Evolutionary conservation across 495 filamentous ascomycete species (phyloP).

Genomic region (Oidiodendron maius): DNA sequence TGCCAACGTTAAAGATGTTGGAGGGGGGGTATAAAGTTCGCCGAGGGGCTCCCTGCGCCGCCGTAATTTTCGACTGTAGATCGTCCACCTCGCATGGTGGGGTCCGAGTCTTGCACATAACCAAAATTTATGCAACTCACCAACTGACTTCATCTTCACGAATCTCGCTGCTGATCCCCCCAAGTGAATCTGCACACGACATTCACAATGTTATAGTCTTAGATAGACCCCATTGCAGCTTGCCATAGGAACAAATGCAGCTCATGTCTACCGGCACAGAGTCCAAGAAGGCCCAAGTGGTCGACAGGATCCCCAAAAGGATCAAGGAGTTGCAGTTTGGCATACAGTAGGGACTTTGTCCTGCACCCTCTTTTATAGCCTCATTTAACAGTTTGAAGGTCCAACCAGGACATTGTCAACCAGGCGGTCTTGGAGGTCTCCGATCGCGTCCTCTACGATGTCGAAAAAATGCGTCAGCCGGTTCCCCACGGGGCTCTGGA

Average conservation of each 20-base stretch:
- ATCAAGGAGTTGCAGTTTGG: slow-evolving; percentile 94
- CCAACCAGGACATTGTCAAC: slow-evolving; percentile 86
- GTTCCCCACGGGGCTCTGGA: slow-evolving; percentile 82
- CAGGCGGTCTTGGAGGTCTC: slow-evolving; percentile 91
- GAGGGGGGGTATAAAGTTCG: too few species aligned
- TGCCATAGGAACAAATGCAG: slow-evolving; percentile 10
- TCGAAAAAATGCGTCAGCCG: slow-evolving; percentile 62
- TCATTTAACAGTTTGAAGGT: slow-evolving; percentile 39
- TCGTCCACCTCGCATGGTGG: too few species aligned
- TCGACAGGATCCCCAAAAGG: slow-evolving; percentile 83
- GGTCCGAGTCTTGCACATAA: too few species aligned
- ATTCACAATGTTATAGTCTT: too few species aligned
- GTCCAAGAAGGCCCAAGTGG: slow-evolving; percentile 79
- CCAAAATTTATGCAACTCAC: too few species aligned
- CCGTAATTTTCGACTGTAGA: too few species aligned
- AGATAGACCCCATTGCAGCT: too few species aligned
- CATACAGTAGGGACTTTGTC: slow-evolving; percentile 48
- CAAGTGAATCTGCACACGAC: too few species aligned
- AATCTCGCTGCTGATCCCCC: too few species aligned
- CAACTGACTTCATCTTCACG: too few species aligned
- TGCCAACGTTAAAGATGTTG: too few species aligned
- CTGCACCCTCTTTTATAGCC: not conserved
- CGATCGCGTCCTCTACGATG: slow-evolving; percentile 83
- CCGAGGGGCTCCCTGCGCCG: too few species aligned
- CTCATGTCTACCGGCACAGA: slow-evolving; percentile 27